Conservation (phyloP, 1,284 basidiomycete genomes). For the Coniferiporia weirii region DNA sequence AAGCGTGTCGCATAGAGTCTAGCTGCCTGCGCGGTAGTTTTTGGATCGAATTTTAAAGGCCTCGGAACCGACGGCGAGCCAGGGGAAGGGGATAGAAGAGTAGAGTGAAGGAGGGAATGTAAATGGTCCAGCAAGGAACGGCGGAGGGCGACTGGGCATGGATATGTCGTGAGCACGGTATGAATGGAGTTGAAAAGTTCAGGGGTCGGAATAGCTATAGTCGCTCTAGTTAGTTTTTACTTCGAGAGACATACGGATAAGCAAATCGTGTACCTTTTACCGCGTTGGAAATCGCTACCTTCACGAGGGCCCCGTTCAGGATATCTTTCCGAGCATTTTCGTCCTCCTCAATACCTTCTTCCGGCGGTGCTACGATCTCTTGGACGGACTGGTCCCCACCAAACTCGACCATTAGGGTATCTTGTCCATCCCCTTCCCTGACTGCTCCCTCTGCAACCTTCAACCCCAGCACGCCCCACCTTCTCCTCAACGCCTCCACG, state of each 20-base stretch:
- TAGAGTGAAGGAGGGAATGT: slow-evolving; percentile 41
- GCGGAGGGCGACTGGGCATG: slow-evolving; percentile 44
- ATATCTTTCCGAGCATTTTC: slow-evolving; percentile 53
- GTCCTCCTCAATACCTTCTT: slow-evolving; percentile 33
- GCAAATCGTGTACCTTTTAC: slow-evolving; percentile 47
- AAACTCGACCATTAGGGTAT: slow-evolving; percentile 27
- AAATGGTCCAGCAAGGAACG: slow-evolving; percentile 49
- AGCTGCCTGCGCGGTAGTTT: slow-evolving; percentile 34
- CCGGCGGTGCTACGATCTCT: slow-evolving; percentile 25
- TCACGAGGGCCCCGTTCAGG: slow-evolving; percentile 68
- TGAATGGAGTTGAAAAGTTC: slow-evolving; percentile 57
- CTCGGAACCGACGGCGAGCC: not conserved
- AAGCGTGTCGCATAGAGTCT: slow-evolving; percentile 46
- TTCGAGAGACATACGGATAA: not conserved
- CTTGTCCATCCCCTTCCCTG: slow-evolving; percentile 27
- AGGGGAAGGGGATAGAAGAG: slow-evolving; percentile 30
- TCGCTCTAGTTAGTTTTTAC: slow-evolving; percentile 1
- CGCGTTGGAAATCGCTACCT: slow-evolving; percentile 60
- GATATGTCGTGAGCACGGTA: slow-evolving; percentile 48
- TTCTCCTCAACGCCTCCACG: slow-evolving; percentile 74
- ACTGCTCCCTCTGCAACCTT: slow-evolving; percentile 27
- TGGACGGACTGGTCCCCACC: slow-evolving; percentile 20
- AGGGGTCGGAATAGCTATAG: slow-evolving; percentile 50
- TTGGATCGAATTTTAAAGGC: slow-evolving; percentile 5
- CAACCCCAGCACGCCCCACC: slow-evolving; percentile 79